phyloP scores from a whole-genome alignment of 805 yeast genomes.

The Candida yuanshanica region DNA sequence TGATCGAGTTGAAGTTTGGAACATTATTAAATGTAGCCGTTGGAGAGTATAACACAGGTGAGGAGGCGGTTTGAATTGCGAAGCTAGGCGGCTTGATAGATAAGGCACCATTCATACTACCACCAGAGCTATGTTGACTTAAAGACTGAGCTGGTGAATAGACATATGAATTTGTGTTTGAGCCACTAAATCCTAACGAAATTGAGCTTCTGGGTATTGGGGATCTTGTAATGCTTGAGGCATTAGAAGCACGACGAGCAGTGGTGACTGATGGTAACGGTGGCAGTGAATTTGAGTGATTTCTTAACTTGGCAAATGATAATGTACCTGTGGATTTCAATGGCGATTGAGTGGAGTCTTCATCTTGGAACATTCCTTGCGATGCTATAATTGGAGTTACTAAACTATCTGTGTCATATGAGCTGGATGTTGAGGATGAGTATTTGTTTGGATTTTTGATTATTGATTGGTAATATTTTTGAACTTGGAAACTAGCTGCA shows the following conservation, averaged over 20 bases:
- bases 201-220: constrained; percentile 22
- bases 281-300: constrained; percentile 25
- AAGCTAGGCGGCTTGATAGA: constrained; percentile 18
- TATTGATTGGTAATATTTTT: constrained; percentile 30
- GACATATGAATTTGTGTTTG: constrained; percentile 20
- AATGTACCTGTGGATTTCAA: not conserved
- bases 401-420: constrained; percentile 8
- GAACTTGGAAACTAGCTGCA: constrained; percentile 47
- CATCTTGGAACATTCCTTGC: not conserved
- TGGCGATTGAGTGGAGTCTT: not conserved
- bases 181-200: constrained; percentile 18
- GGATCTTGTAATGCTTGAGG: constrained; percentile 20
- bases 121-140: constrained; percentile 4
- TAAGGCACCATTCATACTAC: constrained; percentile 2
- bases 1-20: constrained; percentile 8
- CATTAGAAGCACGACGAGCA: constrained; percentile 21
- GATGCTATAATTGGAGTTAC: constrained; percentile 2
- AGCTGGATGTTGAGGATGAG: constrained; percentile 16
- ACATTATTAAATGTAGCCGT: constrained; percentile 5
- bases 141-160: constrained; percentile 18
- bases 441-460: constrained; percentile 4
- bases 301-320: constrained; percentile 5
- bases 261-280: constrained; percentile 31
- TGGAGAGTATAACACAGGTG: constrained; percentile 23
- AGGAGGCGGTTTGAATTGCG: constrained; percentile 11